Conservation (phyloP, 2,329 filamentous ascomycete species). For the Penicillium paneum region DNA sequence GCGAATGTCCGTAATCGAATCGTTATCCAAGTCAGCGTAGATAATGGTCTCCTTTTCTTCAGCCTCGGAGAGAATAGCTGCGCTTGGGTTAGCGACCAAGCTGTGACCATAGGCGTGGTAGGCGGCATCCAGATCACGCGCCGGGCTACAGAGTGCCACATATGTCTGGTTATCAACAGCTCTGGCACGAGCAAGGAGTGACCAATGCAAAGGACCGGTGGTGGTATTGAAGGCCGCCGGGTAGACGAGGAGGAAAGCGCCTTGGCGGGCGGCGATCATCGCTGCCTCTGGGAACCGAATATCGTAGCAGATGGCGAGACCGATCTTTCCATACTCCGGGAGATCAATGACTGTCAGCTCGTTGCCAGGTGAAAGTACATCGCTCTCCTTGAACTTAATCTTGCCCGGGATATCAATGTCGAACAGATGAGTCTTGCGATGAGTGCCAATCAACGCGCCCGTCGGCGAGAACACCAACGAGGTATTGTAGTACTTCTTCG, state of each 20-base stretch:
- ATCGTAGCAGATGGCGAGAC: conserved; percentile 94
- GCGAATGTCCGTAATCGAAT: conserved; percentile 69
- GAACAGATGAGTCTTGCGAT: conserved; percentile 94
- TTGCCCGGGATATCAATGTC: conserved; percentile 97
- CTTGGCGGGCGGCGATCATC: conserved; percentile 78
- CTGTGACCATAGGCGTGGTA: conserved; percentile 95
- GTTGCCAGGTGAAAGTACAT: conserved; percentile 81
- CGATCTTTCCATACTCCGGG: conserved; percentile 83
- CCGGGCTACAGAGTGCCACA: conserved; percentile 87
- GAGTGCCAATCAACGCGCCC: conserved; percentile 77
- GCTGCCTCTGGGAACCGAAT: conserved; percentile 93
- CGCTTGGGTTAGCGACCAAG: conserved; percentile 83
- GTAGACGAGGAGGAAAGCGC: conserved; percentile 85
- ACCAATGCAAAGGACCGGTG: conserved; percentile 90
- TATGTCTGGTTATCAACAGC: conserved; percentile 94
- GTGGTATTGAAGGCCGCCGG: conserved; percentile 97
- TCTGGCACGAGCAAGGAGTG: conserved; percentile 72
- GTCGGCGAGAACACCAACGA: conserved; percentile 75
- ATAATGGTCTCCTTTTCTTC: conserved; percentile 75
- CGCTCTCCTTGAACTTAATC: conserved; percentile 86
- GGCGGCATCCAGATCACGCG: conserved; percentile 68
- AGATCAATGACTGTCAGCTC: conserved; percentile 81
- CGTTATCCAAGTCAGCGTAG: conserved; percentile 65
- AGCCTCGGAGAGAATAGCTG: conserved; percentile 72
- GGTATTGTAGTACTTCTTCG: conserved; percentile 85